Conservation (phyloP, 768 basidiomycete species). For the Psilocybe cubensis region DNA sequence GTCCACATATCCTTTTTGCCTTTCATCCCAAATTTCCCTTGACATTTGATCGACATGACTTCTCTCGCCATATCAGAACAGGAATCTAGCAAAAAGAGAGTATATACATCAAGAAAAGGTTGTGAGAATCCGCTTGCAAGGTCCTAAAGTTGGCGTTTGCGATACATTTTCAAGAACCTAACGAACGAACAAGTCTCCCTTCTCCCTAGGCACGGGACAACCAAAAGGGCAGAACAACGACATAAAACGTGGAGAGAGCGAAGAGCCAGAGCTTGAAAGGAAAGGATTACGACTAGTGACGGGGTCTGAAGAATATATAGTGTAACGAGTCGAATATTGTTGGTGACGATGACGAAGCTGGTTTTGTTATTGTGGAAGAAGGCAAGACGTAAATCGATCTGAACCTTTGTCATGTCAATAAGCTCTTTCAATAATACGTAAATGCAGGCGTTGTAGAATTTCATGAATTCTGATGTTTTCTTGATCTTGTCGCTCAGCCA, state of each 20-base stretch:
- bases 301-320: slow-evolving; percentile 12
- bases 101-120: no score
- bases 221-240: slow-evolving; percentile 10
- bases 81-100: slow-evolving; percentile 2
- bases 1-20: neutral
- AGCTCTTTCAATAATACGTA: slow-evolving; percentile 7
- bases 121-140: no score
- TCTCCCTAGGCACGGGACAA: slow-evolving; percentile 7
- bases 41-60: neutral
- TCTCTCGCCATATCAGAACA: no score
- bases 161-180: no score
- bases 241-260: slow-evolving; percentile 3
- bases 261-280: no score
- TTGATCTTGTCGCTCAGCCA: no score
- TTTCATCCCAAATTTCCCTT: neutral
- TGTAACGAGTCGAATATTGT: slow-evolving; percentile 10
- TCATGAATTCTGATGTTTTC: no score
- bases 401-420: slow-evolving; percentile 9
- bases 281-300: slow-evolving; percentile 17
- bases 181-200: no score
- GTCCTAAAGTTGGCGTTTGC: no score
- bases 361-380: neutral
- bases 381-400: slow-evolving; percentile 8
- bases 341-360: slow-evolving; percentile 4
- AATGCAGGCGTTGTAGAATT: neutral